Evolutionary conservation across 768 basidiomycete genomes (phyloP), one percentile per base, ranked within the genome.

Genomic region (Suillus subalutaceus): DNA sequence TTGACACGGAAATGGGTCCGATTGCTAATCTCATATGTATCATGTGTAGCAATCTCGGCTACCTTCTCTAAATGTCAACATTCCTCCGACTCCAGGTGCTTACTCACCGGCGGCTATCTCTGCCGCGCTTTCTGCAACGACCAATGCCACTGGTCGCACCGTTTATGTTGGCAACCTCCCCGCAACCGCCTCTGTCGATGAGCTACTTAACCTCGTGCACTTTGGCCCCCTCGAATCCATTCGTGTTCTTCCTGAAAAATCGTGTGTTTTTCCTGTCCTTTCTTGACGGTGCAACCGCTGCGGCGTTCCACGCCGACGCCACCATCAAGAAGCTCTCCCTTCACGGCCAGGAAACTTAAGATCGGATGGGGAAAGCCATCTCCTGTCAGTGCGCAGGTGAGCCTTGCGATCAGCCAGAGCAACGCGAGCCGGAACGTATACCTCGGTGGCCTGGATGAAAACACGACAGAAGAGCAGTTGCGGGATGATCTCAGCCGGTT

Each of bases 281-380:
- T 89, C 85, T 99, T 63, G 96, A 99, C 66, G 91, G 91, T 26
- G 84, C 88, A 37, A 97, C 93, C 6, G 96, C 97, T 10, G 93
- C 94, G 0, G 96, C 95, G 0, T 99, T 99, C 86, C 94, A 97
- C 73, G 96, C 97, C 46, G 97, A 99, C 73, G 97, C 97, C 1
- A 90, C 91, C 40, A 90, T 98, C 76, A 96, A 97, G 82, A 98
- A 97, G 77, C 81, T 99, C 67, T 80, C 92, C 23, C 83, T 99
- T 16, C 97, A 98, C 75, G 93, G 92, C 3, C 95, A 97, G 76
- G 97, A 98, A n/a, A 77, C 89, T 99, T 72, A 96, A 96, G 81
- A 96, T 99, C 69, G 97, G 97, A 26, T 99, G 97, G 97, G 97
- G 97, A 35, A 97, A 99, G 76, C 92, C 96, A 1, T 90, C 89